Conservation (phyloP, 805 yeast genomes). For the Tetrapisispora iriomotensis region DNA sequence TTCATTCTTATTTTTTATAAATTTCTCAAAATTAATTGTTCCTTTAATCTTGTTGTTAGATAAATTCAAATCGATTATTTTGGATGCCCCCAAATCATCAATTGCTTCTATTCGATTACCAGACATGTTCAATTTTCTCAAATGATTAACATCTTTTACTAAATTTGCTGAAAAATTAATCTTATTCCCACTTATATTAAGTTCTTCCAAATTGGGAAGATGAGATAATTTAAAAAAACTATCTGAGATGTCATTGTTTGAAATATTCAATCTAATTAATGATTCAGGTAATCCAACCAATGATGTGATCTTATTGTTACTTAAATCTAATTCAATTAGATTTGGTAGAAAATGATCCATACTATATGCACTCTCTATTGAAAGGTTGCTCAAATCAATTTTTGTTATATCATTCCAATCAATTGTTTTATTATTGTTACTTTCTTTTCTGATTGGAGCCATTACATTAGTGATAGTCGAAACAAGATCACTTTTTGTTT, state of each 20-base stretch:
- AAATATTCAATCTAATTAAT: constrained; percentile 8
- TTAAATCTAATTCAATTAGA: constrained; percentile 12
- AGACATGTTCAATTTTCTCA: constrained; percentile 17
- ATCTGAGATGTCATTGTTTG: constrained; percentile 14
- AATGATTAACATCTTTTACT: constrained; percentile 11
- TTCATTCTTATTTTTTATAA: constrained; percentile 8
- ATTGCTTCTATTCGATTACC: constrained; percentile 15
- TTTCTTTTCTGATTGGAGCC: constrained; percentile 4
- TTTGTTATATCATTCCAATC: constrained; percentile 10
- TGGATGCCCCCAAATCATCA: constrained; percentile 13
- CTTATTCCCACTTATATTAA: constrained; percentile 9
- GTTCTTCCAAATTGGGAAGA: constrained; percentile 15
- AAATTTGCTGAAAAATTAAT: constrained; percentile 9
- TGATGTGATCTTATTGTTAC: constrained; percentile 15
- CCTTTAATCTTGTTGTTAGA: constrained; percentile 18
- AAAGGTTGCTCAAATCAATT: constrained; percentile 7
- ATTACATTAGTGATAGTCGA: constrained; percentile 16
- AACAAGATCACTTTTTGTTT: constrained; percentile 17
- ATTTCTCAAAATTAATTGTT: constrained; percentile 17
- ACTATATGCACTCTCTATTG: constrained; percentile 13
- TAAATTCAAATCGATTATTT: constrained; percentile 13
- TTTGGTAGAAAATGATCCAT: constrained; percentile 18
- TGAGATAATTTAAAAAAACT: constrained; percentile 10
- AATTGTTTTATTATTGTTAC: background rate
- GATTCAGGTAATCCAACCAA: constrained; percentile 14